Percentiles rank a stretch among this genome's conserved stretches.
phyloP scores from a whole-genome alignment of 73 alveolate species.

The Symbiodinium natans region DNA sequence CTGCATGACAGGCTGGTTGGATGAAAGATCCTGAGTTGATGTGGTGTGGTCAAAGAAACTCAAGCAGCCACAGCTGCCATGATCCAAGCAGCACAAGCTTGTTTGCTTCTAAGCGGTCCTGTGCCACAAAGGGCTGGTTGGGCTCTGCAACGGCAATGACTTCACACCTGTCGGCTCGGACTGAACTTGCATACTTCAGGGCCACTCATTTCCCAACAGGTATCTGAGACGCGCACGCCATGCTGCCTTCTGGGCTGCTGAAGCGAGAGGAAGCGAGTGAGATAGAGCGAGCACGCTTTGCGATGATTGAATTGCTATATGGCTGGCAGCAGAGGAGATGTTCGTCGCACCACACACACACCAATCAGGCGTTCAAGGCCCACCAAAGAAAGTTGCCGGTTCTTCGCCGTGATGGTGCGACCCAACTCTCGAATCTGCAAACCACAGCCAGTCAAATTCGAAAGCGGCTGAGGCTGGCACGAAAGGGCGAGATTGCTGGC shows the following conservation, averaged over 20 bases:
- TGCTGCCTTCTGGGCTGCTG: neutral
- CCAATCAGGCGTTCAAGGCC: no score
- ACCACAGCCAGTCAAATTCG: no score
- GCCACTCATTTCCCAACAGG: neutral
- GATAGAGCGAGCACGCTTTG: neutral
- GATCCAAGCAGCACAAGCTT: no score
- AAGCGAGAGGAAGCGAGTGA: neutral
- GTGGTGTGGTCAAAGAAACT: no score
- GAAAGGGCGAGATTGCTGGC: constrained; percentile 49
- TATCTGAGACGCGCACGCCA: neutral
- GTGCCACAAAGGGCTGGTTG: neutral
- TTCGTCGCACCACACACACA: no score
- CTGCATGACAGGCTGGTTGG: neutral
- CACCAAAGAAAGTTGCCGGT: no score
- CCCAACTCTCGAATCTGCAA: no score
- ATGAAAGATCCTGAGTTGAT: neutral
- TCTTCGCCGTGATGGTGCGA: no score
- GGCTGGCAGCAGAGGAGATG: neutral
- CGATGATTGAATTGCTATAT: neutral
- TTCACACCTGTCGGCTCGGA: neutral
- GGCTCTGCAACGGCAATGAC: constrained; percentile 2
- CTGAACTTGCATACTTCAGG: neutral
- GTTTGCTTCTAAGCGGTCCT: no score
- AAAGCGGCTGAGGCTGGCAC: neutral
- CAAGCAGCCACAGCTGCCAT: no score